Base-by-base conservation (phyloP, 179 eudicot genomes). In the Silene vulgaris region DNA sequence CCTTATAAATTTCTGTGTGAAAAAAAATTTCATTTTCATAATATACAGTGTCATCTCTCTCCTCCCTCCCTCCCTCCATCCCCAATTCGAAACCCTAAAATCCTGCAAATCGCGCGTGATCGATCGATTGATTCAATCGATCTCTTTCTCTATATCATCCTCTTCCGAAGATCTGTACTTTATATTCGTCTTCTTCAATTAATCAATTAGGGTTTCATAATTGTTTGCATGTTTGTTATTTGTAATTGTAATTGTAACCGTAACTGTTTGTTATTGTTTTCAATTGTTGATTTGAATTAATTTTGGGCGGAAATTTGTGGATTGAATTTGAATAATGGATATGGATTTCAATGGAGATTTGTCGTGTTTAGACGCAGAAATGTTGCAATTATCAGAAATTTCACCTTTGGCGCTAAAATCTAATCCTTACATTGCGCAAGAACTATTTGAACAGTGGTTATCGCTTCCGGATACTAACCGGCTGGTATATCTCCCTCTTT, bases 371-470 rank as follows among this genome's bases (percentile, higher is more conserved):
- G 94, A 92, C 61, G 90, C 97, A 30, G 95, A 91, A 48, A 75
- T 91, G 76, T 77, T 92, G 85, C 97, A 88, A 87, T 85, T 92
- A 14, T 79, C 86, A 26, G 97, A 91, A 82, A 84, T 92, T 69
- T 91, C 97, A 52, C 88, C 97, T 30, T 77, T 85, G 82, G 86
- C 95, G 1, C 75, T 91, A 57, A 91, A 89, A 83, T 81, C 92
- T 14, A 87, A 87, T 73, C 97, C 96, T 26, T 80, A 78, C 56
- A 75, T 90, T 13, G 90, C 97, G 1, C 89, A 89, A 79, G 87
- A 88, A 75, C 89, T 92, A 14, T 92, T 89, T 65, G 92, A 91
- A 60, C 91, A 88, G 84, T 92, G 97, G 97, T 89, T 91, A 68
- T 89, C 97, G 68, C 96, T 89, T 9, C 85, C 90, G 0, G 96